A percentile compares a stretch with the other conserved stretches of the same genome.
Evolutionary conservation across 163 green algal genomes (phyloP).

Genomic region (Trebouxiophyceae sp.): DNA sequence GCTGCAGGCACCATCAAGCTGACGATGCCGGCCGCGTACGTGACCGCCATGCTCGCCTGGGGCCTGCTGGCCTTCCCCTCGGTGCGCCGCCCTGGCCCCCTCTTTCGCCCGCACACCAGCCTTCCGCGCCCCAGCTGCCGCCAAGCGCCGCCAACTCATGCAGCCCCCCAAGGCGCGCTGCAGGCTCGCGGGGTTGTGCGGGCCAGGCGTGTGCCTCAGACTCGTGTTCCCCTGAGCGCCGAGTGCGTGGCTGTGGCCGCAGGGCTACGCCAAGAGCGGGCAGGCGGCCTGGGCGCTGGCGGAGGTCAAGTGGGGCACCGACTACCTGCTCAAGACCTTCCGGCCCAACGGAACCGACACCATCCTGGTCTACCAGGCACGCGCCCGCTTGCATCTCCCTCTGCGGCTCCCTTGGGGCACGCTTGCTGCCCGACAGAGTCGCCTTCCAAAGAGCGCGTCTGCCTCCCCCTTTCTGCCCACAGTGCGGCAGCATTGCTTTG

Average conservation of each 20-base stretch:
- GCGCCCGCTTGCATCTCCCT: too few relatives aligned
- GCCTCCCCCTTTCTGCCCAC: too few relatives aligned
- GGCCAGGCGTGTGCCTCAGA: neutral
- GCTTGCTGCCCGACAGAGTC: too few relatives aligned
- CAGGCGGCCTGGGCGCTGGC: constrained; percentile 27
- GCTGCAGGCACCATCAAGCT: constrained; percentile 72
- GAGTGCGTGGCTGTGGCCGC: neutral
- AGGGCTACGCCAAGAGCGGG: constrained; percentile 19
- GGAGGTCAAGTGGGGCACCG: constrained; percentile 44
- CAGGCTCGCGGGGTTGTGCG: neutral
- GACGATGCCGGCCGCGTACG: constrained; percentile 67
- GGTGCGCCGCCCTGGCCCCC: neutral
- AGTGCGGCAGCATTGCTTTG: too few relatives aligned
- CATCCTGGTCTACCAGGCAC: constrained; percentile 25
- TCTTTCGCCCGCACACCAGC: neutral
- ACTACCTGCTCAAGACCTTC: constrained; percentile 62
- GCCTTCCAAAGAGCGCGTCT: too few relatives aligned
- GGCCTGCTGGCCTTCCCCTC: constrained; percentile 44
- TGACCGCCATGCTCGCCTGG: constrained; percentile 62
- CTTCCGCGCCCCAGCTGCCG: neutral
- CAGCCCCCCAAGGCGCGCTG: too few relatives aligned
- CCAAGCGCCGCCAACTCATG: too few relatives aligned
- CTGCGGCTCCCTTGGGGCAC: too few relatives aligned
- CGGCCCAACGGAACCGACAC: neutral
- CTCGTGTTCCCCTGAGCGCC: neutral